Evolutionary conservation across 331 rosid genomes (phyloP), one percentile per base, ranked within the genome.

Genomic region (Pyracantha coccinea): DNA sequence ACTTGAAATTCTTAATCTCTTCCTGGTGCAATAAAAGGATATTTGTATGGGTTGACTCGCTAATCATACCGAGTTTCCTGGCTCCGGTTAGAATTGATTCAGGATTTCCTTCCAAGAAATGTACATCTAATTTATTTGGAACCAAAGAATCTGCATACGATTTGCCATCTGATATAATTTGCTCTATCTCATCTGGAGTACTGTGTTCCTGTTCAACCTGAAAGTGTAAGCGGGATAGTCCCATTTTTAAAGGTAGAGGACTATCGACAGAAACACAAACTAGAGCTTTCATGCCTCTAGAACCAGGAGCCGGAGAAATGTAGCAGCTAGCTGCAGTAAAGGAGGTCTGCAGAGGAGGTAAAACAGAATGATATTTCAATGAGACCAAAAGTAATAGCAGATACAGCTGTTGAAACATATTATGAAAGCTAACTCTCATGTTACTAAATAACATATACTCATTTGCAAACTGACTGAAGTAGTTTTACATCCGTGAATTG

Each of bases 261-360:
- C 80, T 79, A 68, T 84, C 84, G 58, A 89, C 89, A 8, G 97
- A 90, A 84, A 88, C 84, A 69, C 91, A 92, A 65, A 90, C 93
- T 79, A 95, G 59, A 76, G 79, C 81, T 83, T 86, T 86, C 73
- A 84, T 84, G 75, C 97, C 97, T 75, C 50, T 86, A 54, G 97
- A 92, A 71, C 97, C 91, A 7, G 99, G 97, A 77, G 90, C 91
- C 4, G 97, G 99, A 80, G 93, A 90, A 71, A 95, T 91, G 88
- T 90, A 95, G 78, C 99, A 95, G 52, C 97, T 97, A 57, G 91
- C 99, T 7, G 85, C 97, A 19, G 96, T 95, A 52, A 95, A 76
- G 75, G 97, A 95, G 35, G 86, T 92, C 99, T 95, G 77, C 76
- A 74, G 11, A 25, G 54, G 21, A 52, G 47, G 29, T 13, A 32